A percentile compares a stretch with the other conserved stretches of the same genome.
phyloP scores from a whole-genome alignment of 371 early-diverging fungal species.

The Mortierella sp. region DNA sequence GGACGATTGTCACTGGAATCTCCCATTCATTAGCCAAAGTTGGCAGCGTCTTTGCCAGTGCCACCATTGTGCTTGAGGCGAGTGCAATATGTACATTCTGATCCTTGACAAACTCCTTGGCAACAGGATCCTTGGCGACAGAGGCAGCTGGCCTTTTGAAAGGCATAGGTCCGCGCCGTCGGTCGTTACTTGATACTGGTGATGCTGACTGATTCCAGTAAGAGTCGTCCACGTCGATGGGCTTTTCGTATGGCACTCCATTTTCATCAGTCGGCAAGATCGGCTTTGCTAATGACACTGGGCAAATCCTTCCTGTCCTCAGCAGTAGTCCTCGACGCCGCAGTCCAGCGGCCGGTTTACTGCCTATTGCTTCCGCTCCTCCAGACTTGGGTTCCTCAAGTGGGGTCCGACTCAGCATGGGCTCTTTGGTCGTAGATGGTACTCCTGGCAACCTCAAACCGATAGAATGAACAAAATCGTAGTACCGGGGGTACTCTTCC shows the following conservation, averaged over 20 bases:
- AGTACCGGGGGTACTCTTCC: slow-evolving; percentile 51
- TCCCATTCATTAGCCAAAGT: slow-evolving; percentile 46
- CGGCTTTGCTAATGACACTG: slow-evolving; percentile 42
- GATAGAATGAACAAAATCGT: slow-evolving; percentile 44
- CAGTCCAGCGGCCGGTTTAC: not conserved
- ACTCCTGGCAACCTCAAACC: slow-evolving; percentile 37
- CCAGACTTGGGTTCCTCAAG: not conserved
- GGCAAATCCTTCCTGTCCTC: slow-evolving; percentile 43
- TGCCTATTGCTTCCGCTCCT: not conserved
- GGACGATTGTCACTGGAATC: slow-evolving; percentile 47
- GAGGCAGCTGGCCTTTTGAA: slow-evolving; percentile 22
- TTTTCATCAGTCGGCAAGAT: slow-evolving; percentile 52
- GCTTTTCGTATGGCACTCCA: slow-evolving; percentile 43
- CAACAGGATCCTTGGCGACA: slow-evolving; percentile 33
- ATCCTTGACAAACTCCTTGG: slow-evolving; percentile 29
- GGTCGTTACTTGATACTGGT: not conserved
- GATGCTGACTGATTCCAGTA: slow-evolving; percentile 26
- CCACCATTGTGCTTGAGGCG: slow-evolving; percentile 42
- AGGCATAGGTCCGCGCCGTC: slow-evolving; percentile 24
- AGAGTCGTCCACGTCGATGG: slow-evolving; percentile 25
- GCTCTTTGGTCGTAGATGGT: slow-evolving; percentile 34
- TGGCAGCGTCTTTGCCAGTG: slow-evolving; percentile 39
- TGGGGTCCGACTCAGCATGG: slow-evolving; percentile 23
- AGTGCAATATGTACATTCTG: slow-evolving; percentile 44
- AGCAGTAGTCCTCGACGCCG: slow-evolving; percentile 27